These are phyloP conservation scores for Alternaria sp. DNA, from an alignment of 2,329 filamentous ascomycete species.

Conservation along the genomic window DNA sequence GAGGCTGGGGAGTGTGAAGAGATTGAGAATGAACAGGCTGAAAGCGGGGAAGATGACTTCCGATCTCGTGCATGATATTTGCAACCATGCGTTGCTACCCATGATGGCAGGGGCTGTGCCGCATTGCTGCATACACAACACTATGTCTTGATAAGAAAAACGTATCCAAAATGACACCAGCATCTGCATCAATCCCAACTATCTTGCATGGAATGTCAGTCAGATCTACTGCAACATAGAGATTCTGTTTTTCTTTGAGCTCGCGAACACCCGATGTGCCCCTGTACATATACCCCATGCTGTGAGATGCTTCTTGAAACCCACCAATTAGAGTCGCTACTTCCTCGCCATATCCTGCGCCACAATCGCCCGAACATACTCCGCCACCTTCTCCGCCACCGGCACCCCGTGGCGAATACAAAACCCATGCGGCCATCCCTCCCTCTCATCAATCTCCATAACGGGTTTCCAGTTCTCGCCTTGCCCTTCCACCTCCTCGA, in stretches of 20 bases:
- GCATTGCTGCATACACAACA: not conserved
- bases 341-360: conserved; percentile 23
- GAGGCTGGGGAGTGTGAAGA: not conserved
- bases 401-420: conserved; percentile 58
- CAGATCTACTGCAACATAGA: not conserved
- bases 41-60: not conserved
- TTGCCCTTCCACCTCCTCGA: conserved; percentile 30
- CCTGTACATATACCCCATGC: not conserved
- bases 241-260: not conserved
- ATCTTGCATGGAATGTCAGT: not conserved
- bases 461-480: conserved; percentile 51
- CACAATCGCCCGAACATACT: conserved; percentile 56
- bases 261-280: not conserved
- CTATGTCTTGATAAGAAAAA: not conserved
- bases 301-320: not conserved
- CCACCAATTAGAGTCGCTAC: not conserved
- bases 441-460: conserved; percentile 63
- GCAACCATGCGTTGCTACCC: not conserved
- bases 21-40: not conserved
- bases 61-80: not conserved
- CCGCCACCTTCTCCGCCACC: conserved; percentile 60
- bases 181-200: not conserved
- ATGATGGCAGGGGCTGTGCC: not conserved
- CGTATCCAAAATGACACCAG: not conserved
- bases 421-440: conserved; percentile 65